Conservation (phyloP, 257 asterid genomes). For the Solanum medicagineum region DNA sequence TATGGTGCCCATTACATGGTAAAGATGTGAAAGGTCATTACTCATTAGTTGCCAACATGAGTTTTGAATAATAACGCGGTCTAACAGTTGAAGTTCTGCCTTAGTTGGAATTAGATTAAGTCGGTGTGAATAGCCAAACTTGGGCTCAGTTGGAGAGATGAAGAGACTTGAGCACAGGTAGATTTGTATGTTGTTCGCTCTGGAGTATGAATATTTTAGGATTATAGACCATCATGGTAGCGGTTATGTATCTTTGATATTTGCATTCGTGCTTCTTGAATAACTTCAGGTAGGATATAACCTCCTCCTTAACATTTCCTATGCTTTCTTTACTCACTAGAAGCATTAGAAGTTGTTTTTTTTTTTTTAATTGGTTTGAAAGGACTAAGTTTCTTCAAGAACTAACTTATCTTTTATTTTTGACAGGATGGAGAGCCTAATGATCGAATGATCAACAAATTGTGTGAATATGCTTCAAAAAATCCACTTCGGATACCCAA, state of each 20-base stretch:
- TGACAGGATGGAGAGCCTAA: constrained; percentile 64
- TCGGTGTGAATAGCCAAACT: neutral
- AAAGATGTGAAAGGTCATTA: neutral
- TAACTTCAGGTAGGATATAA: neutral
- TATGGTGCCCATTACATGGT: neutral
- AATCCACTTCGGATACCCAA: constrained; percentile 77
- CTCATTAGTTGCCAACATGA: neutral
- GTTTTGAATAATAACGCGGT: neutral
- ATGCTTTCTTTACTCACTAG: neutral
- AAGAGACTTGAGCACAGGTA: neutral
- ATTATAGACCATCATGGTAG: neutral
- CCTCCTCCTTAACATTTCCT: neutral
- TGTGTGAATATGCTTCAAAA: constrained; percentile 71
- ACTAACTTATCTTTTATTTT: constrained; percentile 8
- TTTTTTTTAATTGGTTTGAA: neutral
- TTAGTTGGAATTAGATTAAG: neutral
- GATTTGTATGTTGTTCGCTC: neutral
- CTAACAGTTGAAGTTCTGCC: neutral
- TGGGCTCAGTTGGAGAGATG: neutral
- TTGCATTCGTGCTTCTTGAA: neutral
- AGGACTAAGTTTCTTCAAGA: neutral
- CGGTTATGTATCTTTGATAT: neutral
- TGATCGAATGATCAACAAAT: constrained; percentile 56
- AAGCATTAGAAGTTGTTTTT: neutral
- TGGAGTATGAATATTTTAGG: neutral